Conservation (phyloP, 805 yeast genomes). For the Hanseniaspora mollemarum region DNA sequence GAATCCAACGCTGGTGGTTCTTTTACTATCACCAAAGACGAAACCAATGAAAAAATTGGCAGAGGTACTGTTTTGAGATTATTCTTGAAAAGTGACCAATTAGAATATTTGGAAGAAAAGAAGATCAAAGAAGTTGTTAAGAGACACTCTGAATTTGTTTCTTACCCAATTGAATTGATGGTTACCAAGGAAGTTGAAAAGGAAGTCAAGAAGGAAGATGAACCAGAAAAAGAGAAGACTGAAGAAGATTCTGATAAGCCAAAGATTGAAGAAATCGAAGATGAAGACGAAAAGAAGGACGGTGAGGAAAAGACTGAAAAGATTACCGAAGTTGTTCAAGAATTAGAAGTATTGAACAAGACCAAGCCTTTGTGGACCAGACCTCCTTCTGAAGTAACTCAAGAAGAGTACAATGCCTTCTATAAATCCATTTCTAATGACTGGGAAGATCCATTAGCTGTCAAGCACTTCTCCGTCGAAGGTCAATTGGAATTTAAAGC, state of each 20-base stretch:
- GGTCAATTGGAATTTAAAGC: slow-evolving; percentile 99
- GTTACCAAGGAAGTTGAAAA: slow-evolving; percentile 98
- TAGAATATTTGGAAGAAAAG: slow-evolving; percentile 98
- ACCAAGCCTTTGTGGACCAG: slow-evolving; percentile 99
- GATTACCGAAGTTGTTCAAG: slow-evolving; percentile 84
- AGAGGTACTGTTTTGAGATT: slow-evolving; percentile 95
- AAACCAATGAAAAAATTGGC: slow-evolving; percentile 67
- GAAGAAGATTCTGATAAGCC: slow-evolving; percentile 53
- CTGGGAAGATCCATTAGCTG: slow-evolving; percentile 99
- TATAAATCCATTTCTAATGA: slow-evolving; percentile 98
- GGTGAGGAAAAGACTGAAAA: slow-evolving; percentile 72
- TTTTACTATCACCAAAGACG: slow-evolving; percentile 90
- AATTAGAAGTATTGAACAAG: slow-evolving; percentile 96
- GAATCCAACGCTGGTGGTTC: slow-evolving; percentile 99
- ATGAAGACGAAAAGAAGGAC: slow-evolving; percentile 57
- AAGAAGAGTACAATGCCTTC: slow-evolving; percentile 98
- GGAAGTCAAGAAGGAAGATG: slow-evolving; percentile 82
- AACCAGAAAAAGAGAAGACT: slow-evolving; percentile 38
- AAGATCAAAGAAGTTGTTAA: slow-evolving; percentile 98
- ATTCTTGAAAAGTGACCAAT: slow-evolving; percentile 96
- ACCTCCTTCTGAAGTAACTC: slow-evolving; percentile 92
- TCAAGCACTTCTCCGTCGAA: slow-evolving; percentile 98
- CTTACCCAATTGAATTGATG: slow-evolving; percentile 97
- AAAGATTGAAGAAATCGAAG: slow-evolving; percentile 66
- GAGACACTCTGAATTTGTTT: slow-evolving; percentile 98